Evolutionary conservation across 164 flowering plant genomes (phyloP).

Genomic region (Santalum album): DNA sequence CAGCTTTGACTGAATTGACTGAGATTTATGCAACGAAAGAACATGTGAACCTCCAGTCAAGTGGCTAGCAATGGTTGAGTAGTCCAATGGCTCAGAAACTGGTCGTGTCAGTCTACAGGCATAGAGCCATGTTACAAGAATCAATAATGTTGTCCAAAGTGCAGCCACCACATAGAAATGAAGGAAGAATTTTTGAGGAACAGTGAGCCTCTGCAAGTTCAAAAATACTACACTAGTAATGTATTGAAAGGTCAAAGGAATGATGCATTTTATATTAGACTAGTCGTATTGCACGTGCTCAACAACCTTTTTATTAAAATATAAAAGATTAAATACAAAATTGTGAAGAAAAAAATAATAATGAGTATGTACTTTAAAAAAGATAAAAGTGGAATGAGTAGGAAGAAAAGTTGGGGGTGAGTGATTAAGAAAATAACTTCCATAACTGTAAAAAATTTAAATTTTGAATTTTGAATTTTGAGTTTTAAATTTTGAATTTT

Average conservation of each 20-base stretch:
- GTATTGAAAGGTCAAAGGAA: not conserved
- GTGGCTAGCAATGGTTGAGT: constrained; percentile 43
- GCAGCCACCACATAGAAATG: constrained; percentile 73
- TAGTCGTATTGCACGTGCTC: too few relatives aligned
- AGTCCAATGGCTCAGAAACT: constrained; percentile 29
- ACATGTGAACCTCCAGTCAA: constrained; percentile 61
- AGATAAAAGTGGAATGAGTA: too few relatives aligned
- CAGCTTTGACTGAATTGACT: constrained; percentile 18
- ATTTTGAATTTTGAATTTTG: too few relatives aligned
- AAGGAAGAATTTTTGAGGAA: constrained; percentile 77
- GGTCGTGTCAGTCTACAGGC: constrained; percentile 40
- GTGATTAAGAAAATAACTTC: too few relatives aligned
- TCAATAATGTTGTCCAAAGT: constrained; percentile 66
- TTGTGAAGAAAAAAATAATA: too few relatives aligned
- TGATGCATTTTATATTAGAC: not conserved
- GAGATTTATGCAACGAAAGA: constrained; percentile 34
- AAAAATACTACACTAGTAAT: too few relatives aligned
- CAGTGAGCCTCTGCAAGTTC: constrained; percentile 54
- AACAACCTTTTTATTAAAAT: too few relatives aligned
- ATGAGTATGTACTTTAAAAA: too few relatives aligned
- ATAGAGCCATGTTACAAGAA: constrained; percentile 57
- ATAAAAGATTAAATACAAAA: too few relatives aligned
- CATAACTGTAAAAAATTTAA: too few relatives aligned
- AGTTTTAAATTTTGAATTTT: too few relatives aligned
- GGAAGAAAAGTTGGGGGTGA: too few relatives aligned